These are phyloP conservation scores for Biscogniauxia sp. DNA, from an alignment of 2,329 filamentous ascomycete genomes.

Conservation along the genomic window DNA sequence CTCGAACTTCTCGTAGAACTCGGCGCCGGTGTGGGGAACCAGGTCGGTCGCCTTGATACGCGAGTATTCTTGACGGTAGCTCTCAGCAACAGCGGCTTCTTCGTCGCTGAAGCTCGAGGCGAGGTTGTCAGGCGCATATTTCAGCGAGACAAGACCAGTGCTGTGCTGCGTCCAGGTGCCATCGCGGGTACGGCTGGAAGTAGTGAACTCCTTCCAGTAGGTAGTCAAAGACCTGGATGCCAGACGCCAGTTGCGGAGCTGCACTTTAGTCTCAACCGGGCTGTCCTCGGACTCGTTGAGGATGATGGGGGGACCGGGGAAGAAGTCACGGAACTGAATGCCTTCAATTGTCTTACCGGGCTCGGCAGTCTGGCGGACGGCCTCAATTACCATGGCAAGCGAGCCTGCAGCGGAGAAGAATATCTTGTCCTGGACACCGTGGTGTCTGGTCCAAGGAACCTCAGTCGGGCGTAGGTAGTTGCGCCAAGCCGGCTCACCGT, in stretches of 20 bases:
- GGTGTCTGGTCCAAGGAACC: conserved; percentile 47
- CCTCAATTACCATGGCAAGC: conserved; percentile 36
- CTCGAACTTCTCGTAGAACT: conserved; percentile 29
- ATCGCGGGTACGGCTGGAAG: conserved; percentile 25
- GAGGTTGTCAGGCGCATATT: conserved; percentile 25
- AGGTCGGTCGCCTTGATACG: conserved; percentile 17
- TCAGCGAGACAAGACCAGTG: conserved; percentile 27
- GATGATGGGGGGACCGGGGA: conserved; percentile 24
- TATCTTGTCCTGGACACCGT: conserved; percentile 46
- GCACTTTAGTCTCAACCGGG: conserved; percentile 27
- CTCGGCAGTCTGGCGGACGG: conserved; percentile 29
- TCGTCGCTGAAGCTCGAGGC: conserved; percentile 23
- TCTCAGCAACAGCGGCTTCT: conserved; percentile 20
- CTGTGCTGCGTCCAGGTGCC: conserved; percentile 30
- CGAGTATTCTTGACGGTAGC: conserved; percentile 24
- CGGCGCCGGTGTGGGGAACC: conserved; percentile 18
- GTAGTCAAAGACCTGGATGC: conserved; percentile 28
- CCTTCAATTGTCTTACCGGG: conserved; percentile 25
- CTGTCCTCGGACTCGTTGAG: conserved; percentile 26
- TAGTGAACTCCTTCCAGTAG: conserved; percentile 29
- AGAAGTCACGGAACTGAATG: conserved; percentile 33
- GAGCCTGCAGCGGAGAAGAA: conserved; percentile 46
- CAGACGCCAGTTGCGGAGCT: conserved; percentile 28
- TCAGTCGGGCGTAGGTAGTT: conserved; percentile 36
- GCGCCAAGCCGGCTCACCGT: conserved; percentile 34